Evolutionary conservation across 2,329 filamentous ascomycete species (phyloP), one percentile per base, ranked within the genome.

Genomic region (Fusarium poae): DNA sequence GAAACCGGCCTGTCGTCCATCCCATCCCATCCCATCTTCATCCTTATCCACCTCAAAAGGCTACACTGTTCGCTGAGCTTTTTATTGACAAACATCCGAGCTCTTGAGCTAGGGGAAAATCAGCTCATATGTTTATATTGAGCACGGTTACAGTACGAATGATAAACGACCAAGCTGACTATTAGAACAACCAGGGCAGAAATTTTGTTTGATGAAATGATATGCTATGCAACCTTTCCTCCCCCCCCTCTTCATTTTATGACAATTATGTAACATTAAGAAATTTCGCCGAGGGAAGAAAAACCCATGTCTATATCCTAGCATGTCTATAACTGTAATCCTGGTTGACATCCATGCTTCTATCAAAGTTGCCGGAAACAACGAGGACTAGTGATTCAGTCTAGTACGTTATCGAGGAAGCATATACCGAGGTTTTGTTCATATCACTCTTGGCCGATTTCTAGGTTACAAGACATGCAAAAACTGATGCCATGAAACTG

Each of bases 391-490:
- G 56, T 21, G 43, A 67, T 39, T 39, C 23, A 50, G 65, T 57
- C 55, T 69, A 70, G 67, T 69, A 69, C 57, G 18, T 63, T 69
- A 70, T 58, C 66, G 66, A 69, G 66, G 49, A 56, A 45, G 54
- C 29, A 43, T 21, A 56, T 66, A 57, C 62, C 65, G 61, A 69
- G 65, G 54, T 18, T 50, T 52, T 48, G 52, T 44, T 16, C 30
- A 27, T 25, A 59, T 29, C 32, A 35, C 32, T 50, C 23, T 20
- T 50, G 34, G 34, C 21, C n/a, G n/a, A 51, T 51, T 37, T 25
- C 18, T 25, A 21, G 34, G 23, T 11, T 39, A 13, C 32, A 29
- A 10, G 25, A 29, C 6, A 8, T 12, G 25, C n/a, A 40, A 29
- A 35, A 7, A 16, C 15, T 21, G 23, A 20, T 27, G 16, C 16